Base-by-base conservation (phyloP, 441 rosid genomes). In the Pelargonium citronellum region DNA sequence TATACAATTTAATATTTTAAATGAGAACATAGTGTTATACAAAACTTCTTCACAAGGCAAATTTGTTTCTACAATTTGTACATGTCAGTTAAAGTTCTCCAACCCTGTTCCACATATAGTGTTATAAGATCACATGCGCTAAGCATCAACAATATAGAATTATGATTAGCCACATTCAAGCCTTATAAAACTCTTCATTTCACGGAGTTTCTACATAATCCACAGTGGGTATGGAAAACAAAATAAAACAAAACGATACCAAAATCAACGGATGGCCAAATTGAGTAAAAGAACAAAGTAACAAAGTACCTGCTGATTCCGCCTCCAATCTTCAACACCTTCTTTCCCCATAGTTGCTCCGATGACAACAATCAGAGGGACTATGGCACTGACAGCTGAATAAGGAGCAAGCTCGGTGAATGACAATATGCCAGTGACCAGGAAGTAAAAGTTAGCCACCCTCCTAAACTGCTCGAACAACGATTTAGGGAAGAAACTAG, bases 381-480 rank as follows among this genome's bases (percentile, higher is more conserved):
- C 8, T 71, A 89, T 77, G 72, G 88, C 79, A 67, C 82, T 87
- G 16, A 75, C 69, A 71, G 88, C 84, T 0, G 84, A 63, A 47
- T 89, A 89, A 43, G 94, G 86, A 3, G 91, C 83, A 0, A 89
- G 84, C 3, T 47, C 0, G 75, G 91, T 87, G 81, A 87, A 85
- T 58, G 94, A 74, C 71, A 89, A 74, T 67, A 86, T 78, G 12
- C 87, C 94, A 49, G 74, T 76, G 7, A 88, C 84, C 64, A 88
- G 78, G 81, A 89, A 89, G 80, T 57, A 89, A 70, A 87, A 89
- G 66, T 89, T 89, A n/a, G 94, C 94, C 0, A 87, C 94, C 73
- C 94, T 83, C 73, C 94, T 80, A 63, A 87, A 89, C 83, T 89
- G 94, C 81, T 89, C 91, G 66, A 89, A 89, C 76, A 89, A 79